Conservation (phyloP, 164 flowering plant species). For the Aristolochia fimbriata region DNA sequence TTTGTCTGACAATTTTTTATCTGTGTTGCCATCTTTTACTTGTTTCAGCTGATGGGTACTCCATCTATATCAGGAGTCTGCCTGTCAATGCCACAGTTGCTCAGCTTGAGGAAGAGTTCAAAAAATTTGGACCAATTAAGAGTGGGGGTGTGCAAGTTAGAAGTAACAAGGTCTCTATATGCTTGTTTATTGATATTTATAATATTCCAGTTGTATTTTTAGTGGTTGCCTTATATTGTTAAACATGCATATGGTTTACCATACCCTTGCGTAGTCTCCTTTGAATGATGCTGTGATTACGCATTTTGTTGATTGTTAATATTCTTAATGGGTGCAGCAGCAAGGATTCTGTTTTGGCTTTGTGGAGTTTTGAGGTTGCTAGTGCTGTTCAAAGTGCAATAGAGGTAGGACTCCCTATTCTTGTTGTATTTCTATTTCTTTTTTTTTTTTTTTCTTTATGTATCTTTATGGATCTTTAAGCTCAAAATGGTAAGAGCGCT, state of each 20-base stretch:
- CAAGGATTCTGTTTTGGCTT: conserved; percentile 81
- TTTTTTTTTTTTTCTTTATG: too few relatives aligned
- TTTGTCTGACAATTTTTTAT: background rate
- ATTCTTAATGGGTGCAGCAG: conserved; percentile 11
- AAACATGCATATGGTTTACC: background rate
- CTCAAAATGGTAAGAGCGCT: too few relatives aligned
- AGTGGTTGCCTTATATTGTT: background rate
- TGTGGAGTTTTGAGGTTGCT: conserved; percentile 69
- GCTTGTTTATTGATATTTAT: background rate
- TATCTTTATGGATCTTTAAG: too few relatives aligned
- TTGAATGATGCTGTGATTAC: background rate
- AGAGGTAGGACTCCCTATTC: conserved; percentile 19
- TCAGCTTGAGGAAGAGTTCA: conserved; percentile 63
- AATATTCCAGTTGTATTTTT: background rate
- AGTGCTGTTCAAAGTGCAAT: conserved; percentile 50
- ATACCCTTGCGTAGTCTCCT: background rate
- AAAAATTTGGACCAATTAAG: conserved; percentile 67
- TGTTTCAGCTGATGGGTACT: conserved; percentile 57
- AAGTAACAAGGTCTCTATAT: conserved; percentile 44
- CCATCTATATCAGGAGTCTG: conserved; percentile 58
- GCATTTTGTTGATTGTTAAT: background rate
- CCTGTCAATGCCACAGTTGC: conserved; percentile 47
- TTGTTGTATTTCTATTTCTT: too few relatives aligned
- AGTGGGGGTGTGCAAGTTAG: conserved; percentile 60
- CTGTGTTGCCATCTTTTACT: background rate